Evolutionary conservation across 1,139 yeast genomes (phyloP), one percentile per base, ranked within the genome.

Genomic region (Pichia norvegensis): DNA sequence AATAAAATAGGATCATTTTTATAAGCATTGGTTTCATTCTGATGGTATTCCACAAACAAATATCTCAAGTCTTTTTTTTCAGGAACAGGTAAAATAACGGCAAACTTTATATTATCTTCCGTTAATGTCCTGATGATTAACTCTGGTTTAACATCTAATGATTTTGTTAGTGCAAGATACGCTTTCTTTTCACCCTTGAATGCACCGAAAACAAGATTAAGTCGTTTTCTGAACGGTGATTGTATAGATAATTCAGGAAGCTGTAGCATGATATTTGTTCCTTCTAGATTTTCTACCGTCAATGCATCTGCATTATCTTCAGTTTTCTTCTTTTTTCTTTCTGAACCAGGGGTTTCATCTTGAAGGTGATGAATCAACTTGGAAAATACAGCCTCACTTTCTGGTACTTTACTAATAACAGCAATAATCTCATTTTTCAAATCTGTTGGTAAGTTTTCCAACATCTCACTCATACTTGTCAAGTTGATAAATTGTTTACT

Each of bases 171-270:
- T 1, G 76, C 70, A 22, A 74, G 46, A 29, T 66, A 61, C 9
- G 68, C 69, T 38, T 48, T 55, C 40, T 57, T 53, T 37, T 57
- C 59, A 16, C 59, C 59, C 5, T 58, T 55, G 6, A 53, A 49
- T 19, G 59, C 56, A 4, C 60, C 62, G 44, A 69, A 63, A 10
- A 67, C 61, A 27, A 69, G 51, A 43, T 67, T 66, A 43, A 74
- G 49, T 55, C 72, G 74, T 59, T 73, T 74, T 48, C 80, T 66
- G 29, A 75, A 47, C 8, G 80, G 79, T 0, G 79, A 72, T 44
- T 73, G 71, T 33, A 74, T 67, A 1, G 79, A 73, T 2, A 74
- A 62, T 16, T 73, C 76, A 20, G 68, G 67, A 13, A 75, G 55
- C 49, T 71, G 72, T 43, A 74, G 65, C 23, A 74, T 68, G 2